These are phyloP conservation scores for Cordyceps cicadae DNA, from an alignment of 2,329 filamentous ascomycete species.

Conservation along the genomic window DNA sequence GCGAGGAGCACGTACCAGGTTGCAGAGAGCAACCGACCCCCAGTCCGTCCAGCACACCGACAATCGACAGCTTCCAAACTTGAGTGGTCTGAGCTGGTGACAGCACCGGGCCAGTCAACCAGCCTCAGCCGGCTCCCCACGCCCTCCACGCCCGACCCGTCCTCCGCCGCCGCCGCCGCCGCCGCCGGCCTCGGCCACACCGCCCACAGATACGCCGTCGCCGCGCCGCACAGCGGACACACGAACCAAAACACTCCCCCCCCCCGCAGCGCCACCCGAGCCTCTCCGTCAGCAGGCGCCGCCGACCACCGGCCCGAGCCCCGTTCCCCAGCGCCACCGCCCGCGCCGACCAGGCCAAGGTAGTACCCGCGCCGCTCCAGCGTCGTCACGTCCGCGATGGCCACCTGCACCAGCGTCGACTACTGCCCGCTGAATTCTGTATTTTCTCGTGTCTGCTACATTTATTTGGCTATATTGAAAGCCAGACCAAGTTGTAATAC, in stretches of 20 bases:
- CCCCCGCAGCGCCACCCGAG: constrained; percentile 4
- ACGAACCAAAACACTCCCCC: constrained; percentile 7
- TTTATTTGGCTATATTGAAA: no score
- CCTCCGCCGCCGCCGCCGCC: no score
- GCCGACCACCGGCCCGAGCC: not conserved
- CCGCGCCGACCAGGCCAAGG: constrained; percentile 1
- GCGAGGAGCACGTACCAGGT: not conserved
- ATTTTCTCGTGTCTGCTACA: no score
- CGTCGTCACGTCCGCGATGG: constrained; percentile 2
- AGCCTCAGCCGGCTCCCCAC: not conserved
- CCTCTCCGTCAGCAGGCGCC: not conserved
- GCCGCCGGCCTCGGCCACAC: not conserved
- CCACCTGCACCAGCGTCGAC: constrained; percentile 2
- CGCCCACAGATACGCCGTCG: not conserved
- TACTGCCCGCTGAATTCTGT: no score
- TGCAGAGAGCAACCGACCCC: constrained; percentile 4
- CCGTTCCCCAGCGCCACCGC: not conserved
- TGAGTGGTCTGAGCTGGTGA: not conserved
- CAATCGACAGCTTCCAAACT: not conserved
- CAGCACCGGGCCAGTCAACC: not conserved
- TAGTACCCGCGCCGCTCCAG: constrained; percentile 5
- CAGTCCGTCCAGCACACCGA: not conserved
- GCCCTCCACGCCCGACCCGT: not conserved
- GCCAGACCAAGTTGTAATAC: no score
- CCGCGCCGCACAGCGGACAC: not conserved